These are phyloP conservation scores for Phaeomoniella chlamydospora DNA, from an alignment of 2,329 filamentous ascomycete genomes.

Conservation along the genomic window DNA sequence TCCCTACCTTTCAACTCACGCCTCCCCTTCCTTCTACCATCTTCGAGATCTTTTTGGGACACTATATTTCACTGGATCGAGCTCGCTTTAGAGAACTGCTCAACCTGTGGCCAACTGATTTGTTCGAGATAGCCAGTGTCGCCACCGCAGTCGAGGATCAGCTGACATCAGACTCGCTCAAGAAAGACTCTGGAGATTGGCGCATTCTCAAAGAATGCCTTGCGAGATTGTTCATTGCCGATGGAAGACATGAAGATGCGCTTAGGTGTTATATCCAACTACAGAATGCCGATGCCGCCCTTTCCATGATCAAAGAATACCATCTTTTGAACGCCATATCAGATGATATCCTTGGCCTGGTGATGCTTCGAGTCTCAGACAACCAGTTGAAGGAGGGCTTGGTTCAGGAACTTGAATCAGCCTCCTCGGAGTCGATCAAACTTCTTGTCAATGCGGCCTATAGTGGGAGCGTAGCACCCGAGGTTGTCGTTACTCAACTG, in stretches of 20 bases:
- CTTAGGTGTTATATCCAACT: conserved; percentile 78
- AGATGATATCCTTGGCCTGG: conserved; percentile 81
- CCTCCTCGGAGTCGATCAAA: conserved; percentile 69
- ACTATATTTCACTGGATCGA: conserved; percentile 73
- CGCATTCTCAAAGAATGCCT: conserved; percentile 74
- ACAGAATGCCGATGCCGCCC: conserved; percentile 81
- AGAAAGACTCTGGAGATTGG: conserved; percentile 75
- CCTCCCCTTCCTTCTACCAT: conserved; percentile 68
- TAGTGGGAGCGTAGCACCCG: conserved; percentile 68
- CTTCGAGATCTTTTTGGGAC: conserved; percentile 77
- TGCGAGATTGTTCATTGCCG: conserved; percentile 70
- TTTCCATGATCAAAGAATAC: conserved; percentile 71
- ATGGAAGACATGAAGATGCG: conserved; percentile 69
- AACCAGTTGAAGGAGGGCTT: conserved; percentile 52
- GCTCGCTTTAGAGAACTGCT: conserved; percentile 63
- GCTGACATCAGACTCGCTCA: conserved; percentile 55
- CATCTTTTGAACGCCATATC: conserved; percentile 80
- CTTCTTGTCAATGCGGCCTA: conserved; percentile 84
- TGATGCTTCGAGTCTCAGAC: conserved; percentile 69
- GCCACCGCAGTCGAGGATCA: conserved; percentile 70
- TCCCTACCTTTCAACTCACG: conserved; percentile 62
- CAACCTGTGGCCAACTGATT: conserved; percentile 67
- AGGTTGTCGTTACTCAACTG: conserved; percentile 66
- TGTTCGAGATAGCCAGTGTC: conserved; percentile 68
- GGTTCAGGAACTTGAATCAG: conserved; percentile 57